A percentile compares a stretch with the other conserved stretches of the same genome.
Conservation (phyloP, 306 rosid genomes). For the Ormosia emarginata region DNA sequence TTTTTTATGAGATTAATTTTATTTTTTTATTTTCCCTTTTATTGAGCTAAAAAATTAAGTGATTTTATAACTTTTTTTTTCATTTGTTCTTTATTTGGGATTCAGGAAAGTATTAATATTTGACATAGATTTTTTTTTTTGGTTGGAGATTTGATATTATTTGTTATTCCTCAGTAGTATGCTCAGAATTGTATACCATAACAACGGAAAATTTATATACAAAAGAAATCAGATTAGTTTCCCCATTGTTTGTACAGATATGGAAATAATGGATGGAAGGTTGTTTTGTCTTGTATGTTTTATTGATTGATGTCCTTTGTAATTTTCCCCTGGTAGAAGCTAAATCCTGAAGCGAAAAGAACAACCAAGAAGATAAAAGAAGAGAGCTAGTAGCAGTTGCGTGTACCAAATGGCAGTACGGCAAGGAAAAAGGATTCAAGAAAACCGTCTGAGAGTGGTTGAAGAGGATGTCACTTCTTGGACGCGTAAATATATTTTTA, state of each 20-base stretch:
- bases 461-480: slow-evolving; percentile 24
- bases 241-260: background rate
- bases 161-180: slow-evolving; percentile 18
- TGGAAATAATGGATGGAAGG: slow-evolving; percentile 18
- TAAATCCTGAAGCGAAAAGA: background rate
- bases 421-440: slow-evolving; percentile 28
- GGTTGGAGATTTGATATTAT: slow-evolving; percentile 25
- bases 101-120: background rate
- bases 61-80: background rate
- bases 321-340: background rate
- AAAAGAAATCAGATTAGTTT: slow-evolving; percentile 16
- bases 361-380: background rate
- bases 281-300: background rate
- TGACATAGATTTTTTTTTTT: background rate
- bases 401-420: slow-evolving; percentile 28
- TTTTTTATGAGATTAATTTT: background rate
- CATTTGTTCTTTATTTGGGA: background rate
- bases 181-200: slow-evolving; percentile 17
- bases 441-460: slow-evolving; percentile 43
- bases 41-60: slow-evolving; percentile 9
- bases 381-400: slow-evolving; percentile 20
- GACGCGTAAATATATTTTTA: slow-evolving; percentile 12
- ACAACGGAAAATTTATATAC: background rate
- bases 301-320: background rate
- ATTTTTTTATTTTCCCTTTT: background rate